These are phyloP conservation scores for Saccharomycopsis phalli DNA, from an alignment of 1,139 yeast species.

Conservation along the genomic window DNA sequence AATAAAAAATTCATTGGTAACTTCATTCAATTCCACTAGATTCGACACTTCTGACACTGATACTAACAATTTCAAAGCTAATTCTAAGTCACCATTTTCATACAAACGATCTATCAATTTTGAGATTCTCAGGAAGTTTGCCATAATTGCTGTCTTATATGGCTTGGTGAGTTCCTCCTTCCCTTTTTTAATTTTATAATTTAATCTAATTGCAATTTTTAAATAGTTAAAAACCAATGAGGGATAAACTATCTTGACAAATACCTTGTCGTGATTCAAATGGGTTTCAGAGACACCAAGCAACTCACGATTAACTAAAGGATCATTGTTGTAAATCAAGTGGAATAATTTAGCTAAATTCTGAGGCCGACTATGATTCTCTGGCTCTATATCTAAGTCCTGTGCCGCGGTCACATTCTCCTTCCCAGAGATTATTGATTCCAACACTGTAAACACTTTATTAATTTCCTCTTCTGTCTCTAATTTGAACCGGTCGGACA, in stretches of 20 bases:
- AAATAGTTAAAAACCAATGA: constrained; percentile 57
- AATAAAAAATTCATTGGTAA: constrained; percentile 82
- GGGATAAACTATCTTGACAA: constrained; percentile 63
- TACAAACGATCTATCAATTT: constrained; percentile 62
- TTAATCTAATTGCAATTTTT: constrained; percentile 48
- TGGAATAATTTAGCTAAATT: constrained; percentile 65
- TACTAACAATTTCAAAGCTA: constrained; percentile 39
- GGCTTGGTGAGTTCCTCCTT: constrained; percentile 24
- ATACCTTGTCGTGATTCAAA: constrained; percentile 37
- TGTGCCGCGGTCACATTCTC: constrained; percentile 13
- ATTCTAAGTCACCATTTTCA: constrained; percentile 42
- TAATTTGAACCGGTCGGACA: constrained; percentile 22
- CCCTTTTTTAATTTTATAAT: constrained; percentile 24
- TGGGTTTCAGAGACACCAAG: constrained; percentile 50
- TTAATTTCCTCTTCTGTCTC: constrained; percentile 23
- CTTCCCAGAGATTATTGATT: constrained; percentile 21
- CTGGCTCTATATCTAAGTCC: constrained; percentile 11
- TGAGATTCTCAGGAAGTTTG: constrained; percentile 66
- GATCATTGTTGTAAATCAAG: constrained; percentile 43
- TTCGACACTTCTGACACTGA: constrained; percentile 58
- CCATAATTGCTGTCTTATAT: constrained; percentile 29
- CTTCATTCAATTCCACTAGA: constrained; percentile 52
- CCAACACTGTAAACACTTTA: constrained; percentile 24
- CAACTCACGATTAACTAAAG: constrained; percentile 44
- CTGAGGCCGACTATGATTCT: not conserved